phyloP scores from a whole-genome alignment of 106 monocot genomes.

The Dendrobium officinale region DNA sequence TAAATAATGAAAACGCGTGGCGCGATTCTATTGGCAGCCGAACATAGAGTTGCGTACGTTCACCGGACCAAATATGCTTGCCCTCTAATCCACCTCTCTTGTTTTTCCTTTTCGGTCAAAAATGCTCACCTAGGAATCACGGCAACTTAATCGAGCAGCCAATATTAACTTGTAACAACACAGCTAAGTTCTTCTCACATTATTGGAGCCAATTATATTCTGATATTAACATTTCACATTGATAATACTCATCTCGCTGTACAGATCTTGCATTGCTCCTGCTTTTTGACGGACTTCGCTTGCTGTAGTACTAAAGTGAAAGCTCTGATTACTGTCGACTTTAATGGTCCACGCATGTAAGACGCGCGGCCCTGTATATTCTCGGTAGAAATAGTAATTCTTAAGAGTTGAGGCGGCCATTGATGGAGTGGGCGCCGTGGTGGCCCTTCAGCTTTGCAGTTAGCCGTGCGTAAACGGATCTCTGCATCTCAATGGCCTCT shows the following conservation, averaged over 20 bases:
- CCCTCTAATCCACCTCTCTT: too few species aligned
- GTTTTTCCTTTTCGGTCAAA: neutral
- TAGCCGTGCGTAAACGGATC: constrained; percentile 30
- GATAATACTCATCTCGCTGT: neutral
- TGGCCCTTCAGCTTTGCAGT: constrained; percentile 36
- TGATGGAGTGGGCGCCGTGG: constrained; percentile 9
- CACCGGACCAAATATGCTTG: too few species aligned
- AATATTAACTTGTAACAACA: neutral
- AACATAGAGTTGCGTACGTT: too few species aligned
- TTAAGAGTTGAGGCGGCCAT: constrained; percentile 31
- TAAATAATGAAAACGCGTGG: too few species aligned
- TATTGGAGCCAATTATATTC: neutral
- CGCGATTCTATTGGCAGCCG: too few species aligned
- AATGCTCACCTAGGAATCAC: neutral
- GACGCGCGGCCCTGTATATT: neutral
- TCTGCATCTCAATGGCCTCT: constrained; percentile 52
- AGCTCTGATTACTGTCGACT: neutral
- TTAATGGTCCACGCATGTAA: neutral
- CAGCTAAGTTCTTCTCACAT: neutral
- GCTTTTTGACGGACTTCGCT: neutral
- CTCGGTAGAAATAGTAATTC: too few species aligned
- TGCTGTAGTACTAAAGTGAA: neutral
- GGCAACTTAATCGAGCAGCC: neutral
- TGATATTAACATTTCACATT: neutral
- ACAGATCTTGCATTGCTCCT: neutral